Conservation (phyloP, 2,329 filamentous ascomycete species). For the Diplodia seriata region DNA sequence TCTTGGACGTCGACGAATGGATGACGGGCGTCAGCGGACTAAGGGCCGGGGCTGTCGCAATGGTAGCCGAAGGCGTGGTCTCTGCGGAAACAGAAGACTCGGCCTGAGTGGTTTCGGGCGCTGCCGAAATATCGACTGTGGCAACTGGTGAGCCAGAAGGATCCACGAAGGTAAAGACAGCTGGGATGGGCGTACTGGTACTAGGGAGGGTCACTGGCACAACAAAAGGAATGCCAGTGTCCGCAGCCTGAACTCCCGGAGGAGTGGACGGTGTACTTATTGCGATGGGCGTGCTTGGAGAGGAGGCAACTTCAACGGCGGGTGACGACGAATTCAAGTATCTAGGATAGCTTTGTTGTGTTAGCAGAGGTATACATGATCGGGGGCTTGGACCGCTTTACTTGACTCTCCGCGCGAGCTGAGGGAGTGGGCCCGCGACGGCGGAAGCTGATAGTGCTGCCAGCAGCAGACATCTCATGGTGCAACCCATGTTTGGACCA, state of each 20-base stretch:
- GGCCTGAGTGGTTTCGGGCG: slow-evolving; percentile 39
- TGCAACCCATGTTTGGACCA: slow-evolving; percentile 35
- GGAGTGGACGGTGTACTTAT: slow-evolving; percentile 9
- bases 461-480: slow-evolving; percentile 43
- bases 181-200: slow-evolving; percentile 39
- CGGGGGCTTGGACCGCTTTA: slow-evolving; percentile 35
- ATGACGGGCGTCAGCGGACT: slow-evolving; percentile 7
- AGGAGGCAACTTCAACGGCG: not conserved
- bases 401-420: slow-evolving; percentile 40
- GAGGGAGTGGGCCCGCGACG: slow-evolving; percentile 46
- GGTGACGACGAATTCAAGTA: slow-evolving; percentile 40
- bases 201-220: slow-evolving; percentile 42
- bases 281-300: slow-evolving; percentile 28
- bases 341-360: slow-evolving; percentile 38
- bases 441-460: slow-evolving; percentile 44
- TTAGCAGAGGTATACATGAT: not conserved
- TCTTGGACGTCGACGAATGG: not conserved
- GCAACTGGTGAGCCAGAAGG: slow-evolving; percentile 43
- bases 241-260: slow-evolving; percentile 39
- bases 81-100: not conserved
- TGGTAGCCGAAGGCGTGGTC: not conserved
- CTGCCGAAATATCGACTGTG: slow-evolving; percentile 41
- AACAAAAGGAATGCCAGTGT: slow-evolving; percentile 44
- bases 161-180: slow-evolving; percentile 45
- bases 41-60: not conserved